These are phyloP conservation scores for Astragalus membranaceus DNA, from an alignment of 306 rosid genomes.

Conservation along the genomic window DNA sequence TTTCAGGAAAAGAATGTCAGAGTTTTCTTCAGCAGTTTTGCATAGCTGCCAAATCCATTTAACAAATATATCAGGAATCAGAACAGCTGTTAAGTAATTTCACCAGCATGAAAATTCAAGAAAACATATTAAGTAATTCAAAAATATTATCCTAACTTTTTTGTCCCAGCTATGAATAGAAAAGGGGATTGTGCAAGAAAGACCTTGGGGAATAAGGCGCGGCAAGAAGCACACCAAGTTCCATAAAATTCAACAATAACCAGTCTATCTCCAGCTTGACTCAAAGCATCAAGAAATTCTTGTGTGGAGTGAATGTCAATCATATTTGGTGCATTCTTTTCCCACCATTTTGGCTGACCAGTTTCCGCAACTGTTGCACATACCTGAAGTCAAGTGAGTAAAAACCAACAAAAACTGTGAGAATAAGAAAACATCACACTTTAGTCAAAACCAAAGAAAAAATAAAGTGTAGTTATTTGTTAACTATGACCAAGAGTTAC, in stretches of 20 bases:
- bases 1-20: conserved; percentile 81
- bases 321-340: conserved; percentile 90
- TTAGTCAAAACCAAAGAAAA: background rate
- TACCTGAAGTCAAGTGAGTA: conserved; percentile 45
- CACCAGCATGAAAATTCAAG: conserved; percentile 5
- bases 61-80: conserved; percentile 9
- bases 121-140: too few species aligned
- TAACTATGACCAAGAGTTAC: background rate
- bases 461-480: background rate
- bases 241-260: conserved; percentile 97
- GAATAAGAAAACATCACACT: conserved; percentile 8
- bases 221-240: conserved; percentile 99
- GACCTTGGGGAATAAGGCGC: conserved; percentile 96
- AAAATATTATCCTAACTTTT: too few species aligned
- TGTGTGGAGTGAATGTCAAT: conserved; percentile 89
- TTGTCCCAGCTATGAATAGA: too few species aligned
- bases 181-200: conserved; percentile 11
- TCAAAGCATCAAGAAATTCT: conserved; percentile 72
- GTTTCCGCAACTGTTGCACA: conserved; percentile 68
- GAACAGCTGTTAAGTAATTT: conserved; percentile 12
- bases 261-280: conserved; percentile 87
- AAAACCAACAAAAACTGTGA: conserved; percentile 22
- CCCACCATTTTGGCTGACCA: conserved; percentile 99
- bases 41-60: conserved; percentile 65
- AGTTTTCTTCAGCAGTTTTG: conserved; percentile 90